These are phyloP conservation scores for Aspergillus olivimuriae DNA, from an alignment of 495 filamentous ascomycete species.

Conservation along the genomic window DNA sequence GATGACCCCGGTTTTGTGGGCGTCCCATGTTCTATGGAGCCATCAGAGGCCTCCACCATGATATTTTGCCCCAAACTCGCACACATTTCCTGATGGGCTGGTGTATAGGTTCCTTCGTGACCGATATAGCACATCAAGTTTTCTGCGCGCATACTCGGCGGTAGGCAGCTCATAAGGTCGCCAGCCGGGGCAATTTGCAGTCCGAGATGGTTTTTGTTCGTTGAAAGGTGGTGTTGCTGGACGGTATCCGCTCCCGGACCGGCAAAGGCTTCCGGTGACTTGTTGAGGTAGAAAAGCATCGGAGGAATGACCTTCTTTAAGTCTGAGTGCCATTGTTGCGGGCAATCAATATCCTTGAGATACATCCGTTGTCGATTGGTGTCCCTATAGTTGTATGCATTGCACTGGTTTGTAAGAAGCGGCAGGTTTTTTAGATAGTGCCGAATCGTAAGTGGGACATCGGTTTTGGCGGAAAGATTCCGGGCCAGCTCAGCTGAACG, in stretches of 20 bases:
- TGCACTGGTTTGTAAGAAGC: constrained; percentile 70
- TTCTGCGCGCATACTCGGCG: constrained; percentile 75
- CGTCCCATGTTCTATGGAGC: constrained; percentile 51
- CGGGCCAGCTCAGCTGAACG: constrained; percentile 58
- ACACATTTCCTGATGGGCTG: constrained; percentile 96
- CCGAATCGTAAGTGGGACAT: constrained; percentile 72
- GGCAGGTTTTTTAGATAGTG: constrained; percentile 85
- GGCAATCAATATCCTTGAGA: constrained; percentile 93
- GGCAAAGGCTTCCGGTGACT: constrained; percentile 52
- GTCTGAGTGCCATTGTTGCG: constrained; percentile 71
- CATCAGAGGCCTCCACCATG: constrained; percentile 82
- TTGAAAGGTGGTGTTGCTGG: not conserved
- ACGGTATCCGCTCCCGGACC: constrained; percentile 21
- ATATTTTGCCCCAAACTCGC: constrained; percentile 93
- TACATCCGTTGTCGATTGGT: constrained; percentile 77
- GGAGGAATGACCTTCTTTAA: constrained; percentile 71
- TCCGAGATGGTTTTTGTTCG: constrained; percentile 1
- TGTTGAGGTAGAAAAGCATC: constrained; percentile 79
- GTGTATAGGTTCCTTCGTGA: constrained; percentile 95
- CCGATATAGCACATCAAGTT: constrained; percentile 99
- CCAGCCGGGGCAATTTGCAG: constrained; percentile 56
- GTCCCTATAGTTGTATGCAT: constrained; percentile 57
- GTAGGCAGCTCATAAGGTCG: constrained; percentile 93
- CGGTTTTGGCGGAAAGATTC: constrained; percentile 59
- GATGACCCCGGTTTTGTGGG: constrained; percentile 75